A percentile compares a stretch with the other conserved stretches of the same genome.
phyloP scores from a whole-genome alignment of 257 asterid species.

The Solanum megistacrolobum region DNA sequence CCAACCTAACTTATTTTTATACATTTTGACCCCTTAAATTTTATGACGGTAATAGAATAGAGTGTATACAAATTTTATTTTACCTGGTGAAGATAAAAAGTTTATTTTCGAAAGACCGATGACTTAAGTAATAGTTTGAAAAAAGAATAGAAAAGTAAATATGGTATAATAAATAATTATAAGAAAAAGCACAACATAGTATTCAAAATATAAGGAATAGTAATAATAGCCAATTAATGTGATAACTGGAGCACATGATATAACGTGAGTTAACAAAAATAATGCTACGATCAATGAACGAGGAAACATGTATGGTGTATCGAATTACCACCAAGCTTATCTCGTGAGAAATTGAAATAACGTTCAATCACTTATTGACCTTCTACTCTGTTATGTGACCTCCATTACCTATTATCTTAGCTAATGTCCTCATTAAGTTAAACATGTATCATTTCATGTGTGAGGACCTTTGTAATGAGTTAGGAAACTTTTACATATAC shows the following conservation, averaged over 20 bases:
- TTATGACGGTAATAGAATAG: neutral
- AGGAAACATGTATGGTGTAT: too few species aligned
- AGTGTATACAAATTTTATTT: neutral
- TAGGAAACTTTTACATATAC: fast-evolving
- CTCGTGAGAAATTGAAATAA: too few species aligned
- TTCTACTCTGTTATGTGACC: too few species aligned
- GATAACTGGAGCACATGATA: neutral
- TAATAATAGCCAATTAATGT: neutral
- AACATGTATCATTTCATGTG: neutral
- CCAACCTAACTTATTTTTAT: neutral
- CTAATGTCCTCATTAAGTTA: neutral
- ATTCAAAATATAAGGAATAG: too few species aligned
- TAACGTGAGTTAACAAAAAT: too few species aligned
- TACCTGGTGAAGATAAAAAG: neutral
- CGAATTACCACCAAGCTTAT: too few species aligned
- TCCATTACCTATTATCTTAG: neutral
- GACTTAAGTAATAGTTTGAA: too few species aligned
- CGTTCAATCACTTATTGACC: neutral
- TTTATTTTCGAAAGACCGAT: fast-evolving
- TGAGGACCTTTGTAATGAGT: too few species aligned
- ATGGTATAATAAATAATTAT: neutral
- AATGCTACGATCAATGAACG: too few species aligned
- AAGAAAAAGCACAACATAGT: neutral
- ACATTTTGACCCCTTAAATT: neutral
- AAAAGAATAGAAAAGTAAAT: too few species aligned